Percentiles rank a stretch among this genome's conserved stretches.
phyloP scores from a whole-genome alignment of 345 rosid genomes.

The Eucalyptus urophylla region DNA sequence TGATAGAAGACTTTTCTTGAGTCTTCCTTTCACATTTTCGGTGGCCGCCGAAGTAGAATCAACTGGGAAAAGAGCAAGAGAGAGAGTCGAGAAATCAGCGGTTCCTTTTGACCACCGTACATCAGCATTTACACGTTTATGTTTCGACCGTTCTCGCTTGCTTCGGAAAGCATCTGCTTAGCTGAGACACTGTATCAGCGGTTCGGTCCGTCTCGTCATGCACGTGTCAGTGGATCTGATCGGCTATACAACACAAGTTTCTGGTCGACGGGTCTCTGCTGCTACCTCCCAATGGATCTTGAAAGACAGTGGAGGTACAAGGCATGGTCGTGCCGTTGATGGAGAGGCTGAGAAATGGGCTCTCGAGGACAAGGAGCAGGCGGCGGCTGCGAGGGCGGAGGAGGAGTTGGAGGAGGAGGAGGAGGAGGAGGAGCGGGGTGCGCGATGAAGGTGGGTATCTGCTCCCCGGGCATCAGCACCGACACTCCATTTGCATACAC shows the following conservation, averaged over 20 bases:
- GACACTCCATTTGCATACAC: slow-evolving; percentile 48
- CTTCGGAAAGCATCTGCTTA: not conserved
- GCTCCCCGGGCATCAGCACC: slow-evolving; percentile 77
- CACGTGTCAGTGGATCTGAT: not conserved
- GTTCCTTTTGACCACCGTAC: not conserved
- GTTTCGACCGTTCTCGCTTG: not conserved
- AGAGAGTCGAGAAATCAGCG: not conserved
- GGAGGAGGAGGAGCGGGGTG: slow-evolving; percentile 39
- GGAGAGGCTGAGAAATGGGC: slow-evolving; percentile 11
- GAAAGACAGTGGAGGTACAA: not conserved
- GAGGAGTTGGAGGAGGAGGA: not conserved
- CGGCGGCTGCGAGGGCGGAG: too few species aligned
- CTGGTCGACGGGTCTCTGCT: not conserved
- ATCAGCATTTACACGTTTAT: not conserved
- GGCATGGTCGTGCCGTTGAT: slow-evolving; percentile 6
- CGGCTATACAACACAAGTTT: not conserved
- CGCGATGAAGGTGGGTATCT: slow-evolving; percentile 60
- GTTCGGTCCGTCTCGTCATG: not conserved
- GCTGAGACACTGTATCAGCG: not conserved
- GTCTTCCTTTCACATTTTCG: not conserved
- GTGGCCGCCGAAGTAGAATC: not conserved
- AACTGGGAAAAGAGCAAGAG: not conserved
- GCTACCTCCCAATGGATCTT: not conserved
- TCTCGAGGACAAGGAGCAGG: slow-evolving; percentile 18
- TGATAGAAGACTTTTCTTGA: not conserved